Conservation (phyloP, 176 grass and related monocot genomes). For the Chloris gayana region DNA sequence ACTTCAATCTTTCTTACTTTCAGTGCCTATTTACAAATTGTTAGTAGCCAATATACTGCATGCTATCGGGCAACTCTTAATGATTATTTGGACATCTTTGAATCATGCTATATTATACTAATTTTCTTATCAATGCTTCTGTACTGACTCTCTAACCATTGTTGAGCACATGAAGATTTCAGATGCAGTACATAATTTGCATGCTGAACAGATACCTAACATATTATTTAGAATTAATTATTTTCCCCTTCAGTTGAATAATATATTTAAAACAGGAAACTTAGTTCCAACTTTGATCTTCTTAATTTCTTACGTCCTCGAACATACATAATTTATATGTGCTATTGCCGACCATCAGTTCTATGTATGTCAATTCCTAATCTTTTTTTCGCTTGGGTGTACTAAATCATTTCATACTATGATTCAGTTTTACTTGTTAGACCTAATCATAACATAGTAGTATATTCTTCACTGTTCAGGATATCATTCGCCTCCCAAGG, state of each 20-base stretch:
- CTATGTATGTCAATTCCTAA: not conserved
- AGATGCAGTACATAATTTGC: not conserved
- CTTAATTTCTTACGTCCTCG: not conserved
- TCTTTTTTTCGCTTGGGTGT: not conserved
- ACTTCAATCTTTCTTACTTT: slow-evolving; percentile 1
- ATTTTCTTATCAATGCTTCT: not conserved
- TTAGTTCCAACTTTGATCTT: not conserved
- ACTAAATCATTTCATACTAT: slow-evolving; percentile 19
- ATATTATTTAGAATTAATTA: not conserved
- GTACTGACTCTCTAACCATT: not conserved
- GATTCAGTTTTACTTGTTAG: not conserved
- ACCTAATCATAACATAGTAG: not conserved
- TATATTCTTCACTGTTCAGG: slow-evolving; percentile 50
- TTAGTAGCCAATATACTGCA: not conserved
- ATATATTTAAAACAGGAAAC: not conserved
- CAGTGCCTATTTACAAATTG: slow-evolving; percentile 14
- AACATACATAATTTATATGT: not conserved
- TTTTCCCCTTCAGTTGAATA: not conserved
- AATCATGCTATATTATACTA: not conserved
- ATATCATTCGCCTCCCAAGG: slow-evolving; percentile 92
- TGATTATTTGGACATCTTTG: not conserved
- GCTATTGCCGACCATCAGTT: not conserved
- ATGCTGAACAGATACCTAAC: not conserved
- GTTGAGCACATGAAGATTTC: not conserved
- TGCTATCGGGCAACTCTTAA: not conserved